phyloP scores from a whole-genome alignment of 176 grass and related monocot genomes.

The Miscanthus lutarioriparius region DNA sequence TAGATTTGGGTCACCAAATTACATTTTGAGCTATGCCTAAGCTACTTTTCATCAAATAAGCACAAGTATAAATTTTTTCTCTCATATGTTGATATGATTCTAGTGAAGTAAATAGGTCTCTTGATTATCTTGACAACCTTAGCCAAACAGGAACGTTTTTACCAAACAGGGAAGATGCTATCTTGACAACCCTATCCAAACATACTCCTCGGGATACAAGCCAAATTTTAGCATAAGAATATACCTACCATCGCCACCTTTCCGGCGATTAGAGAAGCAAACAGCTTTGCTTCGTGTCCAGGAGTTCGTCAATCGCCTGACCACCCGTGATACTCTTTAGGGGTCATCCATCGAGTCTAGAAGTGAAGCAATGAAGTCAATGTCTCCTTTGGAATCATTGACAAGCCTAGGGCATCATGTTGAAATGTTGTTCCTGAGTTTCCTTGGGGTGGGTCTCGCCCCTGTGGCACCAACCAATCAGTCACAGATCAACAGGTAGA shows the following conservation, averaged over 20 bases:
- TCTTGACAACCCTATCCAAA: too few relatives aligned
- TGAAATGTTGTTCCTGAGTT: slow-evolving; percentile 35
- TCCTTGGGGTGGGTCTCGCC: background rate
- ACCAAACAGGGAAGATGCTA: too few relatives aligned
- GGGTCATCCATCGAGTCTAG: slow-evolving; percentile 35
- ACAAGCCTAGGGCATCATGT: slow-evolving; percentile 39
- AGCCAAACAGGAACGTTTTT: too few relatives aligned
- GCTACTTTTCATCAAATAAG: too few relatives aligned
- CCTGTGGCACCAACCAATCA: slow-evolving; percentile 48
- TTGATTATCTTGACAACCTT: too few relatives aligned
- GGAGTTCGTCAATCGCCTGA: slow-evolving; percentile 43
- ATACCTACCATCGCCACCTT: accelerated
- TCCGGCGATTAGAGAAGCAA: slow-evolving; percentile 6
- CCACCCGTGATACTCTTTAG: too few relatives aligned
- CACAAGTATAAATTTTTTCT: too few relatives aligned
- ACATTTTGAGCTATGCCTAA: too few relatives aligned
- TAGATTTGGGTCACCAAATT: background rate
- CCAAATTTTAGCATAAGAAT: too few relatives aligned
- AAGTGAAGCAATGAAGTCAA: slow-evolving; percentile 48
- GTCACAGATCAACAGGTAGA: slow-evolving; percentile 59
- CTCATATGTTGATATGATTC: too few relatives aligned
- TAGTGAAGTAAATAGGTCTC: too few relatives aligned
- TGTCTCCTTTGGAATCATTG: slow-evolving; percentile 56
- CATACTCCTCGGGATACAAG: too few relatives aligned
- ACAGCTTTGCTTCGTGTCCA: slow-evolving; percentile 50